phyloP scores from a whole-genome alignment of 208 protist genomes.

The Leishmania major region DNA sequence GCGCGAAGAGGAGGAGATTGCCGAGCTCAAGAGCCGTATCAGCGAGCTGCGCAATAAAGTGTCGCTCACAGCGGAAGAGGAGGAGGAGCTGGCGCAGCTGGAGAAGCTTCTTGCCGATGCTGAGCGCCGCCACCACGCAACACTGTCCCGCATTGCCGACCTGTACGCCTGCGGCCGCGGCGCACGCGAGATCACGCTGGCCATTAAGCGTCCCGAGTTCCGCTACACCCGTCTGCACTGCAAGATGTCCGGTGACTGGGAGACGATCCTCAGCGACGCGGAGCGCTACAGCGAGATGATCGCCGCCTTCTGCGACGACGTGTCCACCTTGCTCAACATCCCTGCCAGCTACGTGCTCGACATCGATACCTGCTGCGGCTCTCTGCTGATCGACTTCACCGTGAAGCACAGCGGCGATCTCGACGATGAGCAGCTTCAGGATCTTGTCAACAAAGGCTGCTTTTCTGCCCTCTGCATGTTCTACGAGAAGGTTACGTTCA shows the following conservation, averaged over 20 bases:
- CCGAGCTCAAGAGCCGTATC: slow-evolving; percentile 55
- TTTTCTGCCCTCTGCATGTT: slow-evolving; percentile 58
- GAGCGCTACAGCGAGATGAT: slow-evolving; percentile 45
- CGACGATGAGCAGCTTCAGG: slow-evolving; percentile 63
- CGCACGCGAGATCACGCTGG: slow-evolving; percentile 58
- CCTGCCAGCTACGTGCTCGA: slow-evolving; percentile 49
- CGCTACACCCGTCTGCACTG: slow-evolving; percentile 64
- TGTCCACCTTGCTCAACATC: slow-evolving; percentile 48
- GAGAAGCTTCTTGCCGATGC: slow-evolving; percentile 48
- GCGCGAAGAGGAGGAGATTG: slow-evolving; percentile 64
- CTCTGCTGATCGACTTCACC: slow-evolving; percentile 61
- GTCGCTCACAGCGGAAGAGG: slow-evolving; percentile 62
- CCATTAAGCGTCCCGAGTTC: slow-evolving; percentile 36
- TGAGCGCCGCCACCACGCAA: slow-evolving; percentile 58
- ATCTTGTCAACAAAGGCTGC: slow-evolving; percentile 55
- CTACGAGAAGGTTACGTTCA: slow-evolving; percentile 72
- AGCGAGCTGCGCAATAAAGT: slow-evolving; percentile 50
- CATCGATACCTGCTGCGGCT: slow-evolving; percentile 48
- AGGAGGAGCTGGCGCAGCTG: slow-evolving; percentile 77
- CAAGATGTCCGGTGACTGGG: slow-evolving; percentile 73
- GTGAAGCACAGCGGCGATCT: slow-evolving; percentile 69
- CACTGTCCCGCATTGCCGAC: slow-evolving; percentile 57
- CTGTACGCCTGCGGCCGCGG: slow-evolving; percentile 64
- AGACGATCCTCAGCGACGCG: slow-evolving; percentile 46
- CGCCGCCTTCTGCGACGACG: slow-evolving; percentile 47